phyloP scores from a whole-genome alignment of 305 asterid genomes.

The Fraxinus greggii region DNA sequence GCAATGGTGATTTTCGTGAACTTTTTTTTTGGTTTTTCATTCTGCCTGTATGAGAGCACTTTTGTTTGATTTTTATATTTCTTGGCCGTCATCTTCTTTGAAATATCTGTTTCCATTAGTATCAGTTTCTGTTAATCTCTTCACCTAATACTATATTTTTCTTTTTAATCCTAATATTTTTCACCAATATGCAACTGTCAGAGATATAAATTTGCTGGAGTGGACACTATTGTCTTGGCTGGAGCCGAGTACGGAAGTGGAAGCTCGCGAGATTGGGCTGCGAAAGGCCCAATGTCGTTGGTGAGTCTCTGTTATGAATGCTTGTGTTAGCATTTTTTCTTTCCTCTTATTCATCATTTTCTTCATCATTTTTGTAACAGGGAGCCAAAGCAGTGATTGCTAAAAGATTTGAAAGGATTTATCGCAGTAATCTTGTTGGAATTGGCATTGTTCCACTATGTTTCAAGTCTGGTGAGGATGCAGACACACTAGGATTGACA shows the following conservation, averaged over 20 bases:
- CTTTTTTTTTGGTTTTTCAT: background rate
- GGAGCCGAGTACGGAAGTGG: constrained; percentile 99
- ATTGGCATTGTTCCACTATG: constrained; percentile 92
- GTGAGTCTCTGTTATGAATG: constrained; percentile 28
- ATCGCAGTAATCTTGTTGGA: constrained; percentile 89
- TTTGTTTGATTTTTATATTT: too few relatives aligned
- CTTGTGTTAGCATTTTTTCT: too few relatives aligned
- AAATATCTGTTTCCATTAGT: background rate
- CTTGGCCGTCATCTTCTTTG: background rate
- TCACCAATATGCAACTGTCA: constrained; percentile 30
- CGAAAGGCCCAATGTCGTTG: constrained; percentile 88
- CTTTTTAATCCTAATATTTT: background rate
- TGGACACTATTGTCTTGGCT: constrained; percentile 80
- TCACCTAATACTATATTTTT: background rate
- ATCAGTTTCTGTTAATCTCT: too few relatives aligned
- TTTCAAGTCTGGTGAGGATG: constrained; percentile 92
- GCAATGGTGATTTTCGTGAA: constrained; percentile 59
- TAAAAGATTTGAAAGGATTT: constrained; percentile 84
- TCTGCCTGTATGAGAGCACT: background rate
- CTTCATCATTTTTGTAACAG: constrained; percentile 28
- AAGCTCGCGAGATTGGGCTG: constrained; percentile 96
- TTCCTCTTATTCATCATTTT: too few relatives aligned
- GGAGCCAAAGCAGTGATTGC: constrained; percentile 96
- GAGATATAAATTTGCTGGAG: constrained; percentile 80
- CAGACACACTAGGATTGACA: constrained; percentile 77